These are phyloP conservation scores for Petunia hybrid DNA, from an alignment of 305 asterid genomes.

Conservation along the genomic window DNA sequence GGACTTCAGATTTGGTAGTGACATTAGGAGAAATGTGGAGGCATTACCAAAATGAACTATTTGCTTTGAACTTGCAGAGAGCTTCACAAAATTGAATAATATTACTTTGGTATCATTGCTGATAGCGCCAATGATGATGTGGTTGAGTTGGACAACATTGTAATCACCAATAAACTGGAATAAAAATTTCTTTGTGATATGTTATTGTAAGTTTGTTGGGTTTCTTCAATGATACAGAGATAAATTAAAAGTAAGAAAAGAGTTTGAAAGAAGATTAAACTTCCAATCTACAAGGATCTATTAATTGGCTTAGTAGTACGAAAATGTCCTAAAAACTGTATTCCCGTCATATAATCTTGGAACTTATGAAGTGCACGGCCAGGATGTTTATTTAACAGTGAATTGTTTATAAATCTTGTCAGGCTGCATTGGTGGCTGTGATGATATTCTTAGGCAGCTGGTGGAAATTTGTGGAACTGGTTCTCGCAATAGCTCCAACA, in stretches of 20 bases:
- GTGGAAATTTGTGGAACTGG: constrained; percentile 94
- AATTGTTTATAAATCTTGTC: constrained; percentile 36
- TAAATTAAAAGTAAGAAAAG: constrained; percentile 12
- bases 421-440: constrained; percentile 99
- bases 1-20: constrained; percentile 30
- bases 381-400: not conserved
- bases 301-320: not conserved
- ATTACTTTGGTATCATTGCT: not conserved
- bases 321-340: not conserved
- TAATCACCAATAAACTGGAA: not conserved
- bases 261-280: not conserved
- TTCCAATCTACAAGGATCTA: constrained; percentile 8
- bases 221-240: constrained; percentile 6
- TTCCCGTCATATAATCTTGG: not conserved
- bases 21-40: not conserved
- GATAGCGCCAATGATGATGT: not conserved
- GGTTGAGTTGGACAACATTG: not conserved
- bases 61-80: not conserved
- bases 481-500: constrained; percentile 63
- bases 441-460: constrained; percentile 76
- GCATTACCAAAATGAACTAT: constrained; percentile 15
- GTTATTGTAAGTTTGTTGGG: not conserved
- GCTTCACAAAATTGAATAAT: not conserved
- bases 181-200: constrained; percentile 3
- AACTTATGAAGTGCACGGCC: not conserved